phyloP scores from a whole-genome alignment of 1,139 yeast genomes.

The Groenewaldozyma auringiensis region DNA sequence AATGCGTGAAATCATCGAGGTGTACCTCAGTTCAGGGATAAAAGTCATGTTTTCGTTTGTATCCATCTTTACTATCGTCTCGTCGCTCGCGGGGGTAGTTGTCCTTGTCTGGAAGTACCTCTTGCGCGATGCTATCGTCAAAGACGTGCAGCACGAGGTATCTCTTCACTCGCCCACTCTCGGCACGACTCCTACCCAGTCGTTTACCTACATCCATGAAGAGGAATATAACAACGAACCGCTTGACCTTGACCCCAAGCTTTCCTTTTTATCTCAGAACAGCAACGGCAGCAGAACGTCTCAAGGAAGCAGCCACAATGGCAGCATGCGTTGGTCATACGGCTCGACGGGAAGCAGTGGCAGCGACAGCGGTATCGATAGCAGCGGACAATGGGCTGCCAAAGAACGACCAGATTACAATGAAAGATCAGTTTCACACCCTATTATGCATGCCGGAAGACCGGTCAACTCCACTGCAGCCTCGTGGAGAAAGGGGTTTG shows the following conservation, averaged over 20 bases:
- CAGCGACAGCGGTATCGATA: no score
- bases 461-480: no score
- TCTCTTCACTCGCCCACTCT: neutral
- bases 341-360: neutral
- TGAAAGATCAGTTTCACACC: neutral
- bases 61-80: slow-evolving; percentile 6
- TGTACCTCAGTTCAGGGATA: slow-evolving; percentile 17
- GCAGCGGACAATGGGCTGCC: no score
- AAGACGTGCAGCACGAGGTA: neutral
- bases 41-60: slow-evolving; percentile 15
- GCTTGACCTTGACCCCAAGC: neutral
- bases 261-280: neutral
- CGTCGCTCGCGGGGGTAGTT: neutral
- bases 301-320: no score
- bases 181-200: neutral
- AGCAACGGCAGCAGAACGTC: neutral
- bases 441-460: neutral
- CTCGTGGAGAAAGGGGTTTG: no score
- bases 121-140: neutral
- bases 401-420: neutral
- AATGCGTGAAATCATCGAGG: slow-evolving; percentile 19
- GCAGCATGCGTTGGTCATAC: neutral
- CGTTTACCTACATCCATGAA: neutral
- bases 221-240: neutral
- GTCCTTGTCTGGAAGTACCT: neutral